A percentile compares a stretch with the other conserved stretches of the same genome.
phyloP scores from a whole-genome alignment of 129 eudicot species.

The Artemisia tridentata region DNA sequence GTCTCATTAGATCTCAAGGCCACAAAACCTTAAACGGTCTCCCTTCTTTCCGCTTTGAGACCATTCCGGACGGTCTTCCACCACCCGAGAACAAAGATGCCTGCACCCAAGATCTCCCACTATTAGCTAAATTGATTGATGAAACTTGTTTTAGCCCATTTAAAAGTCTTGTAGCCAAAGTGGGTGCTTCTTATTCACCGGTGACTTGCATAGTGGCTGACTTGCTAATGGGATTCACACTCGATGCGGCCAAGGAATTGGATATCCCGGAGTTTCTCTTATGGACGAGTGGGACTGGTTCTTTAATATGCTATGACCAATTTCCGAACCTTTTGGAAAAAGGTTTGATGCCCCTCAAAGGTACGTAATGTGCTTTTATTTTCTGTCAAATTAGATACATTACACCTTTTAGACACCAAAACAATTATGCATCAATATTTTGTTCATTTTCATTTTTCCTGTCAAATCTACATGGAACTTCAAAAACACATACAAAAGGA shows the following conservation, averaged over 20 bases:
- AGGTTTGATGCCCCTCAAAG: too few species aligned
- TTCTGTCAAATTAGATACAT: too few species aligned
- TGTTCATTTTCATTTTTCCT: too few species aligned
- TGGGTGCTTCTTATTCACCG: constrained; percentile 5
- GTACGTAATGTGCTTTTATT: too few species aligned
- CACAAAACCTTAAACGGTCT: background rate
- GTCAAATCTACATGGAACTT: too few species aligned
- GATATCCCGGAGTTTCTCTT: constrained; percentile 21
- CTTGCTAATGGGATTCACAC: too few species aligned
- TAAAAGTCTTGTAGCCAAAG: background rate
- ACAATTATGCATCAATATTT: too few species aligned
- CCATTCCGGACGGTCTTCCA: constrained; percentile 8
- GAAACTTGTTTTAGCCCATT: constrained; percentile 28
- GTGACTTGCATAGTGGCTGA: too few species aligned
- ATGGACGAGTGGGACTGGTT: background rate
- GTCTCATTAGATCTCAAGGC: constrained; percentile 10
- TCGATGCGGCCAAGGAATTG: constrained; percentile 11
- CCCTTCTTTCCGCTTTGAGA: constrained; percentile 25
- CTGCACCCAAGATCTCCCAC: constrained; percentile 23
- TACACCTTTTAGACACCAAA: too few species aligned
- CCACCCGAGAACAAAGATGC: background rate
- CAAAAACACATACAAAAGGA: too few species aligned
- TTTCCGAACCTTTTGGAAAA: too few species aligned
- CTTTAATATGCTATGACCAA: background rate
- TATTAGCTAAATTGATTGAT: background rate